Evolutionary conservation across 2,329 filamentous ascomycete genomes (phyloP), one percentile per base, ranked within the genome.

Genomic region (Aspergillus phoenicis): DNA sequence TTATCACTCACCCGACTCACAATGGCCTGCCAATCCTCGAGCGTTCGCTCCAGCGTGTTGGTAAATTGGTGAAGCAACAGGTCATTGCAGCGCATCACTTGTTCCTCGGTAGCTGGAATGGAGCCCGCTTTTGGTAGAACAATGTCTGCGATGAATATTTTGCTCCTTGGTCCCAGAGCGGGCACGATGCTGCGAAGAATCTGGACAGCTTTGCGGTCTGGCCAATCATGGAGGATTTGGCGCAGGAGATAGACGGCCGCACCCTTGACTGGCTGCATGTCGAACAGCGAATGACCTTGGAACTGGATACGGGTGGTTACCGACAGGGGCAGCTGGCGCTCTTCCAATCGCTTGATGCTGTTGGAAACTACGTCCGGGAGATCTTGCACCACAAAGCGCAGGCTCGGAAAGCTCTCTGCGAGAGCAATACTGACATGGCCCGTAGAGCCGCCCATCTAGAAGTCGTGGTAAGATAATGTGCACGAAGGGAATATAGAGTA

Each of bases 371-470:
- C 75, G 28, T 78, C 69, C 10, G 8, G 75, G 69, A 83, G 73
- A 63, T 84, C 82, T 63, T 84, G 78, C 1, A 84, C 85, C 13
- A 87, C 72, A 68, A 87, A 86, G 49, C 76, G 78, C 65, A 86
- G 79, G 41, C 81, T 77, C 51, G 77, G 77, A 72, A 82, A 85
- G 58, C 72, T 73, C 59, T 77, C 76, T 2, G 84, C 86, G 47
- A 88, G 74, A 3, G 81, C 83, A n/a, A 84, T 77, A 51, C 78
- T 82, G n/a, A 83, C 81, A 51, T 85, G 84, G 0, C 86, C 86
- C 56, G 84, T 82, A 17, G 82, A 84, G 2, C 86, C 86, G 8
- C 86, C 86, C 24, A 73, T 53, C 66, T 71, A 17, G 10, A 13
- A 5, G 28, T 17, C 4, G 13, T 15, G 2, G 45, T 39, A 17